Evolutionary conservation across 805 yeast genomes (phyloP).

Genomic region (Metschnikowia chrysomelidarum): DNA sequence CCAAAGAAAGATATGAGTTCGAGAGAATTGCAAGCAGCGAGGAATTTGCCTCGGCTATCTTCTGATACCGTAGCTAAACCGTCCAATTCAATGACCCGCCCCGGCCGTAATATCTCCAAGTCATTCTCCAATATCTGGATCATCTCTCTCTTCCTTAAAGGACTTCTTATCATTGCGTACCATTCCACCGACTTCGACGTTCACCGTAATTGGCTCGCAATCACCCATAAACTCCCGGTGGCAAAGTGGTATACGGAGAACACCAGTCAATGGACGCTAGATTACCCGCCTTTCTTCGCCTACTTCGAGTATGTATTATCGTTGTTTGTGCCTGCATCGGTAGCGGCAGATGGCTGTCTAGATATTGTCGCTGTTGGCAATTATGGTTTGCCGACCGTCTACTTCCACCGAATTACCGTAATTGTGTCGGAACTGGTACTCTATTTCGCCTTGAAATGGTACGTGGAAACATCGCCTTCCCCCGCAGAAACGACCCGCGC

Average conservation of each 20-base stretch:
- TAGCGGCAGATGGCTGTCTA: slow-evolving; percentile 72
- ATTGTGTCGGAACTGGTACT: slow-evolving; percentile 71
- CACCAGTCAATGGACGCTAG: slow-evolving; percentile 88
- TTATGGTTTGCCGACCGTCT: slow-evolving; percentile 76
- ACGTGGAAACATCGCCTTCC: slow-evolving; percentile 49
- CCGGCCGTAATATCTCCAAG: too few species aligned
- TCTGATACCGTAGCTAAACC: too few species aligned
- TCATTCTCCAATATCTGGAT: slow-evolving; percentile 36
- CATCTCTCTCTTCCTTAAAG: slow-evolving; percentile 33
- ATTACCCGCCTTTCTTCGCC: slow-evolving; percentile 97
- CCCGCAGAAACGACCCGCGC: slow-evolving; percentile 45
- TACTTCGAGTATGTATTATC: slow-evolving; percentile 86
- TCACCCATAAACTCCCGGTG: slow-evolving; percentile 74
- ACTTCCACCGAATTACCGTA: slow-evolving; percentile 81
- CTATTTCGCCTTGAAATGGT: slow-evolving; percentile 70
- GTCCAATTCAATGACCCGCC: too few species aligned
- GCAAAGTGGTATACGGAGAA: slow-evolving; percentile 79
- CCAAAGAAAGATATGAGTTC: too few species aligned
- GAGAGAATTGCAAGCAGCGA: too few species aligned
- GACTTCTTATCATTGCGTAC: slow-evolving; percentile 55
- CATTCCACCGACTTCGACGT: slow-evolving; percentile 97
- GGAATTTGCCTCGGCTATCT: too few species aligned
- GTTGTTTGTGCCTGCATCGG: slow-evolving; percentile 63
- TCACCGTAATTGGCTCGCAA: slow-evolving; percentile 95
- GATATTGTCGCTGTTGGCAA: slow-evolving; percentile 61